Evolutionary conservation across 441 rosid species (phyloP).

Genomic region (Corymbia calophylla): DNA sequence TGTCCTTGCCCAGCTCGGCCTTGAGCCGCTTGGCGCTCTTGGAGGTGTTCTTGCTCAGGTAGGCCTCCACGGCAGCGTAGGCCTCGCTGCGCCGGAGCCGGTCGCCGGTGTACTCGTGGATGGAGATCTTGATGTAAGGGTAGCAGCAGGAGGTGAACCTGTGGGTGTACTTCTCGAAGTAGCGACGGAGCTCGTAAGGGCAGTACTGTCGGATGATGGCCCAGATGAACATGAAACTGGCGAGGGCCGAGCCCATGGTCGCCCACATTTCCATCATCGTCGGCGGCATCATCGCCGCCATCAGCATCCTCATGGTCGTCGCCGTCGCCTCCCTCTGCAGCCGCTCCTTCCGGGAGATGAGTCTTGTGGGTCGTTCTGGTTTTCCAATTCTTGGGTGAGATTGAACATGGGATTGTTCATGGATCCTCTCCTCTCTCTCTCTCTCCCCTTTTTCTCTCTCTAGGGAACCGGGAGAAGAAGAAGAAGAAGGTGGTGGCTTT

Average conservation of each 20-base stretch:
- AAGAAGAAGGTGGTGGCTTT: neutral
- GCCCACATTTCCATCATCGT: constrained; percentile 42
- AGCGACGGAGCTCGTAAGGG: constrained; percentile 41
- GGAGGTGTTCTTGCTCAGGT: constrained; percentile 35
- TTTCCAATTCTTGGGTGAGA: neutral
- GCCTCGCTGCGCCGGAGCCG: constrained; percentile 53
- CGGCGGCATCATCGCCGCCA: constrained; percentile 16
- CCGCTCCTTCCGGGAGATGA: neutral
- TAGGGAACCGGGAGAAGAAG: neutral
- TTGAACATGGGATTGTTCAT: neutral
- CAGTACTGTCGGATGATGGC: constrained; percentile 43
- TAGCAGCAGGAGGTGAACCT: constrained; percentile 22
- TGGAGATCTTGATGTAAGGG: constrained; percentile 44
- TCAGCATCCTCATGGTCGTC: neutral
- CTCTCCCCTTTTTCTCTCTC: neutral
- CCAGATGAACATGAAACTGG: constrained; percentile 58
- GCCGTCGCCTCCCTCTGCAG: neutral
- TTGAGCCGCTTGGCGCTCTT: constrained; percentile 40
- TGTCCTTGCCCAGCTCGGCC: constrained; percentile 51
- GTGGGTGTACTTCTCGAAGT: constrained; percentile 27
- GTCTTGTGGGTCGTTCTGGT: neutral
- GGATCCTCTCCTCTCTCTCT: neutral
- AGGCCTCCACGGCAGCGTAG: constrained; percentile 50
- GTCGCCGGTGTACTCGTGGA: constrained; percentile 46
- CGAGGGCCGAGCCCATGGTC: constrained; percentile 49